These are phyloP conservation scores for Mortierella polycephala DNA, from an alignment of 371 early-diverging fungal genomes.

Conservation along the genomic window DNA sequence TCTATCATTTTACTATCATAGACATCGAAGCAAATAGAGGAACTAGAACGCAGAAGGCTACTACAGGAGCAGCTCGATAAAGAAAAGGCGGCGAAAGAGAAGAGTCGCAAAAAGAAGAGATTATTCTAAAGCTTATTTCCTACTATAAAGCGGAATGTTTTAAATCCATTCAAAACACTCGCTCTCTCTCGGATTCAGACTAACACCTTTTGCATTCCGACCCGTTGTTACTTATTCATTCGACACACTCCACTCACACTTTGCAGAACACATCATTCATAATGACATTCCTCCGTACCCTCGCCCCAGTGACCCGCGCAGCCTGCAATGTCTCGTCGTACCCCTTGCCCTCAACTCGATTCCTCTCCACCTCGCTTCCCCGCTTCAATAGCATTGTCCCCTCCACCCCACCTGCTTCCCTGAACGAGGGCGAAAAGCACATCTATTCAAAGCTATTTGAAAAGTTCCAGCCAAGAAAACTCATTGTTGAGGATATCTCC, in stretches of 20 bases:
- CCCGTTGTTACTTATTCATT: background rate
- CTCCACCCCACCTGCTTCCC: conserved; percentile 40
- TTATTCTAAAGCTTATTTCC: conserved; percentile 11
- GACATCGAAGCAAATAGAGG: conserved; percentile 24
- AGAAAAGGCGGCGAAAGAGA: conserved; percentile 30
- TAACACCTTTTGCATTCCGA: background rate
- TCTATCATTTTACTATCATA: conserved; percentile 1
- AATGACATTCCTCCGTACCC: conserved; percentile 26
- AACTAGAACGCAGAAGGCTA: conserved; percentile 29
- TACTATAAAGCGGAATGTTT: background rate
- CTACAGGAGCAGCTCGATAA: conserved; percentile 39
- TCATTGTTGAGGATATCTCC: conserved; percentile 88
- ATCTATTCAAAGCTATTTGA: conserved; percentile 77
- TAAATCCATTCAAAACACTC: background rate
- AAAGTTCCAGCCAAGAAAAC: conserved; percentile 73
- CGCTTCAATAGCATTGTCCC: conserved; percentile 36
- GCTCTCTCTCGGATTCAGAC: background rate
- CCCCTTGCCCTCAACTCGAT: conserved; percentile 1
- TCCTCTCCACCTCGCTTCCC: conserved; percentile 24
- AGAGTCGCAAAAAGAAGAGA: conserved; percentile 40
- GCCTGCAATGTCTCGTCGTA: background rate
- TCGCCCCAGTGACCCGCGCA: conserved; percentile 28
- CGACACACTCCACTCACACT: background rate
- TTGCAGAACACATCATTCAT: background rate
- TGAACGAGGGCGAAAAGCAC: conserved; percentile 76